Percentiles rank a stretch among this genome's conserved stretches.
Conservation (phyloP, 805 yeast genomes). For the Ogataea dorogensis region DNA sequence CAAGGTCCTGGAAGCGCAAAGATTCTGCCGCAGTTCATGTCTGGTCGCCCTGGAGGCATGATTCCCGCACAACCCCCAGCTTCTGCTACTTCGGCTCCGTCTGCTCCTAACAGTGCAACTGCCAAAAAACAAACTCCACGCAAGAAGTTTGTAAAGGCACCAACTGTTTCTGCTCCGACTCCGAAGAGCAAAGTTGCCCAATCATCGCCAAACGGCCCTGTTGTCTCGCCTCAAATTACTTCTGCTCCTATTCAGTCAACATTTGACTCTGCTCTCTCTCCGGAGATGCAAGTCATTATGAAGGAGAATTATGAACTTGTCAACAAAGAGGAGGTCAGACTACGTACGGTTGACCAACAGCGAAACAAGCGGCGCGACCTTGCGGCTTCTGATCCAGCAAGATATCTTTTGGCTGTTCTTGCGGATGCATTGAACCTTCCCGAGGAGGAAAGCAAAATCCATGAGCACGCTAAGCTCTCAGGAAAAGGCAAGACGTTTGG, state of each 20-base stretch:
- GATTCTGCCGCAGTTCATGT: slow-evolving; percentile 19
- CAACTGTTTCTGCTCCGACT: slow-evolving; percentile 14
- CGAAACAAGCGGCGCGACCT: slow-evolving; percentile 47
- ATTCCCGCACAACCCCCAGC: slow-evolving; percentile 15
- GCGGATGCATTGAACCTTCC: slow-evolving; percentile 49
- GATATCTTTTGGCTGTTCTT: slow-evolving; percentile 49
- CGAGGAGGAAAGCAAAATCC: slow-evolving; percentile 35
- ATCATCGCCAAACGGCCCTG: slow-evolving; percentile 12
- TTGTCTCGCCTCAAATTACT: slow-evolving; percentile 8
- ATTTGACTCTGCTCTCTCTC: slow-evolving; percentile 18
- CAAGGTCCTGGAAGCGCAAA: slow-evolving; percentile 12
- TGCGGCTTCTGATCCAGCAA: slow-evolving; percentile 44
- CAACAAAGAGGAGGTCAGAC: slow-evolving; percentile 29
- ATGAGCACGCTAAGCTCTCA: slow-evolving; percentile 21
- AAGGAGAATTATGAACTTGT: slow-evolving; percentile 32
- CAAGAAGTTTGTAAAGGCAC: slow-evolving; percentile 22
- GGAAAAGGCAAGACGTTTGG: slow-evolving; percentile 17
- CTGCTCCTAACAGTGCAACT: too few species aligned
- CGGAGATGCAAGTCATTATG: slow-evolving; percentile 31
- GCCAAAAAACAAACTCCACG: slow-evolving; percentile 25
- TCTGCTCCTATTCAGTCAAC: slow-evolving; percentile 10
- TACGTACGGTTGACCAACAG: slow-evolving; percentile 37
- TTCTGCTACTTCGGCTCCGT: slow-evolving; percentile 14
- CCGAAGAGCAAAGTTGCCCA: slow-evolving; percentile 20
- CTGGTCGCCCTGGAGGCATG: slow-evolving; percentile 15